A percentile compares a stretch with the other conserved stretches of the same genome.
Evolutionary conservation across 352 stramenopile species (phyloP).

Genomic region (Pythium apleroticum): DNA sequence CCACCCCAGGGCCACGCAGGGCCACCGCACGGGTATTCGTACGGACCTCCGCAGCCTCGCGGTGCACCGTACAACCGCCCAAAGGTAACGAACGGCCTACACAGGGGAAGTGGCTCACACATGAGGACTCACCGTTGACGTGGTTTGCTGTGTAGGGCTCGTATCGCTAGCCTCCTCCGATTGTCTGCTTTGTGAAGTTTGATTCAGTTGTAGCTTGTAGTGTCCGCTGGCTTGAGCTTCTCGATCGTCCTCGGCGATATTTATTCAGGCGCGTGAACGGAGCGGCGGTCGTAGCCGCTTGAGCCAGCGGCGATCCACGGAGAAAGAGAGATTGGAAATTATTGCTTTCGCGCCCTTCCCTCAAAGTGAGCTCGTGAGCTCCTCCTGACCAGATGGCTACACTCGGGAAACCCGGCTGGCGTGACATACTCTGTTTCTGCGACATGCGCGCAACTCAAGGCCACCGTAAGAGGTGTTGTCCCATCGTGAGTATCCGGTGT

Average conservation of each 20-base stretch:
- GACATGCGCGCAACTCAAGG: slow-evolving; percentile 13
- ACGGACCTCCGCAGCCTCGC: slow-evolving; percentile 8
- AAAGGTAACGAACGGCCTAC: slow-evolving; percentile 7
- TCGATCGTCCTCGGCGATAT: not conserved
- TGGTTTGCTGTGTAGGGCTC: not conserved
- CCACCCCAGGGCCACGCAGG: not conserved
- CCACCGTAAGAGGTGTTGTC: slow-evolving; percentile 17
- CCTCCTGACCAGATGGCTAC: slow-evolving; percentile 13
- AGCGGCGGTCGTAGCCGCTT: not conserved
- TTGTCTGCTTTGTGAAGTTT: not conserved
- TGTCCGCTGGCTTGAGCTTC: not conserved
- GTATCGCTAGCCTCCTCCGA: not conserved
- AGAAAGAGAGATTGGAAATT: not conserved
- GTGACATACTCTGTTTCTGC: slow-evolving; percentile 2
- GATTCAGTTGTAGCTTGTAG: not conserved
- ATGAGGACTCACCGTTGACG: not conserved
- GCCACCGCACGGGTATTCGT: slow-evolving; percentile 6
- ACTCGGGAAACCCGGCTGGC: slow-evolving; percentile 8
- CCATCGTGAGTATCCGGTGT: slow-evolving; percentile 11
- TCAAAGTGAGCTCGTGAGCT: not conserved
- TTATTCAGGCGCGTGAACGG: not conserved
- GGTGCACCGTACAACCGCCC: slow-evolving; percentile 4
- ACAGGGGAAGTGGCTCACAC: not conserved
- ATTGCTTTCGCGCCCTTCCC: not conserved
- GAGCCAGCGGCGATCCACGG: slow-evolving; percentile 1